A percentile compares a stretch with the other conserved stretches of the same genome.
Evolutionary conservation across 2,329 filamentous ascomycete genomes (phyloP).

Genomic region (Calonectria hongkongensis): DNA sequence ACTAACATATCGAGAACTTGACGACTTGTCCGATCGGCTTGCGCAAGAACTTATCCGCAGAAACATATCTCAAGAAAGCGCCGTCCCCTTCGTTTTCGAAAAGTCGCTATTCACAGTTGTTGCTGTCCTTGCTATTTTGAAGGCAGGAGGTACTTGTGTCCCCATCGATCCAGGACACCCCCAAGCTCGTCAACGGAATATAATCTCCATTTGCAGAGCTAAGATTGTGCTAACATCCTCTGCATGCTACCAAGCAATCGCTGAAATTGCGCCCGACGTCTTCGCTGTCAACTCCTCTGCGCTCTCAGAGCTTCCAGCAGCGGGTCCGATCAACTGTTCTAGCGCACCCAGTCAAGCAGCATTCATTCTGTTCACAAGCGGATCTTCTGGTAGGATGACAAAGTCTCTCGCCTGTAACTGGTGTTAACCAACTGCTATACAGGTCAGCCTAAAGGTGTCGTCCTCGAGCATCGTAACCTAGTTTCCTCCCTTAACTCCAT

Average conservation of each 20-base stretch:
- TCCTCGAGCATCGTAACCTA: slow-evolving; percentile 17
- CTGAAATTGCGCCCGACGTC: slow-evolving; percentile 19
- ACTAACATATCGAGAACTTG: slow-evolving; percentile 15
- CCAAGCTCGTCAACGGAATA: slow-evolving; percentile 20
- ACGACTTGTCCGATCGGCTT: slow-evolving; percentile 1
- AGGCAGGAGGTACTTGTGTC: slow-evolving; percentile 23
- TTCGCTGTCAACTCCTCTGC: slow-evolving; percentile 25
- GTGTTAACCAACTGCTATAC: slow-evolving; percentile 13
- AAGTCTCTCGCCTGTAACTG: slow-evolving; percentile 9
- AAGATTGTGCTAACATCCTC: slow-evolving; percentile 18
- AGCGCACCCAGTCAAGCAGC: slow-evolving; percentile 24
- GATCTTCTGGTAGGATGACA: slow-evolving; percentile 19
- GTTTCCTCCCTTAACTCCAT: slow-evolving; percentile 23
- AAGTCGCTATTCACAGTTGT: slow-evolving; percentile 29
- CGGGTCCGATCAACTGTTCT: slow-evolving; percentile 5
- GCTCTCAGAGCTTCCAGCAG: slow-evolving; percentile 22
- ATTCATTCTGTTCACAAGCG: slow-evolving; percentile 26
- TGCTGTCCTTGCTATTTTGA: slow-evolving; percentile 20
- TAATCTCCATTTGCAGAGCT: slow-evolving; percentile 19
- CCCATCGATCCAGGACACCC: slow-evolving; percentile 25
- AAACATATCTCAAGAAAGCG: slow-evolving; percentile 1
- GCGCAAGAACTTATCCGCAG: not conserved
- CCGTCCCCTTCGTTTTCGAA: slow-evolving; percentile 19
- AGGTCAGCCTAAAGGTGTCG: slow-evolving; percentile 24
- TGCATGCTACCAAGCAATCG: slow-evolving; percentile 18